Conservation (phyloP, 1,139 yeast genomes). For the Debaryomyces sp. region DNA sequence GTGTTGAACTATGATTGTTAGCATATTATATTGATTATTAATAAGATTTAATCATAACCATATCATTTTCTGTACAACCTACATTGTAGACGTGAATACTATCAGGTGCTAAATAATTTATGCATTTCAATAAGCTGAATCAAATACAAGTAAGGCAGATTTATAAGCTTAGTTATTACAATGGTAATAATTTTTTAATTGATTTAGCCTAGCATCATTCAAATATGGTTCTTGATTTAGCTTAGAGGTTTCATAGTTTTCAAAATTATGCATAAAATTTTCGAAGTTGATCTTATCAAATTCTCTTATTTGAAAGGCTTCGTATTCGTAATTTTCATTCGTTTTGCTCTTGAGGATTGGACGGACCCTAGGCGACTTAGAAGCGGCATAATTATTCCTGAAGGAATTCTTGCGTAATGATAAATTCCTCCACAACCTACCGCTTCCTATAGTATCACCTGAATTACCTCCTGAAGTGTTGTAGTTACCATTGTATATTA, state of each 20-base stretch:
- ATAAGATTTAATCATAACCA: too few species aligned
- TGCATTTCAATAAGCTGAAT: not conserved
- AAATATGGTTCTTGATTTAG: constrained; percentile 18
- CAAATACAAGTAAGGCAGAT: not conserved
- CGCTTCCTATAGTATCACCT: not conserved
- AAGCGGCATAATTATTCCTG: not conserved
- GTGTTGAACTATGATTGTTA: too few species aligned
- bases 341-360: constrained; percentile 27
- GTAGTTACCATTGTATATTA: constrained; percentile 14
- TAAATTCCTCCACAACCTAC: constrained; percentile 7
- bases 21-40: too few species aligned
- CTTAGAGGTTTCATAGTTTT: constrained; percentile 21
- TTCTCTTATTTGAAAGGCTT: constrained; percentile 16
- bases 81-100: not conserved
- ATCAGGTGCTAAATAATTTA: not conserved
- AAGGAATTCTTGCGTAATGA: constrained; percentile 2
- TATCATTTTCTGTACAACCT: not conserved
- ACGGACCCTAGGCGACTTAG: constrained; percentile 4
- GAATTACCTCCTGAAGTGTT: constrained; percentile 1
- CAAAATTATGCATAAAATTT: constrained; percentile 23
- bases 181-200: constrained; percentile 22
- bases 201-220: constrained; percentile 19
- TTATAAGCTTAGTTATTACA: not conserved
- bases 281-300: constrained; percentile 22
- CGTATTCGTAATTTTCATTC: constrained; percentile 24